Evolutionary conservation across 2,329 filamentous ascomycete species (phyloP).

Genomic region (Rutstroemia sp.): DNA sequence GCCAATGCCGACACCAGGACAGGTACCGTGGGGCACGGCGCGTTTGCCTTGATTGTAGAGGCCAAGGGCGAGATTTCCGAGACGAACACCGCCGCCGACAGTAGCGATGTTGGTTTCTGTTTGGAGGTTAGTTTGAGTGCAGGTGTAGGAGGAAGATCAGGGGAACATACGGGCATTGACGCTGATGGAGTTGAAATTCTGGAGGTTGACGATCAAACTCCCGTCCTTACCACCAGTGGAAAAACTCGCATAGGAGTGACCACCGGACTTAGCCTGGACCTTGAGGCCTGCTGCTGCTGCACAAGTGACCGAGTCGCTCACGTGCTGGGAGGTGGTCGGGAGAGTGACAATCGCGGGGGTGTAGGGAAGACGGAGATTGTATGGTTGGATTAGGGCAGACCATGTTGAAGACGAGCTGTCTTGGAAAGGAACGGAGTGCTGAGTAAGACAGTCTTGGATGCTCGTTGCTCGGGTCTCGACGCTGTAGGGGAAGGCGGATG

Average conservation of each 20-base stretch:
- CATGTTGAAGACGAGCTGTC: conserved; percentile 14
- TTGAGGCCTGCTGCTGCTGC: conserved; percentile 36
- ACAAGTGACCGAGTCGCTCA: conserved; percentile 40
- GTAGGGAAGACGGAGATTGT: conserved; percentile 21
- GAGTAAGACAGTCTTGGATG: conserved; percentile 13
- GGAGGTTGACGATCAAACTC: conserved; percentile 45
- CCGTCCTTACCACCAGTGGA: conserved; percentile 42
- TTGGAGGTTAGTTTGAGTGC: background rate
- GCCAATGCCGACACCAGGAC: conserved; percentile 38
- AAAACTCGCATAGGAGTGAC: conserved; percentile 46
- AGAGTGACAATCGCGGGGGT: conserved; percentile 18
- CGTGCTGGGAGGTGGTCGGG: conserved; percentile 27
- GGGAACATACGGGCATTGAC: conserved; percentile 35
- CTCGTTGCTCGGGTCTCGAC: background rate
- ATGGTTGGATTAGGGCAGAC: conserved; percentile 13
- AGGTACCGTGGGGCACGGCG: conserved; percentile 39
- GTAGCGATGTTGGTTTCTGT: conserved; percentile 16
- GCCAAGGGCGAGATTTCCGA: conserved; percentile 36
- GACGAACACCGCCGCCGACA: conserved; percentile 35
- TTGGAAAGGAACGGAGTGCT: conserved; percentile 10
- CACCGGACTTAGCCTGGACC: conserved; percentile 46
- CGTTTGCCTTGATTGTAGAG: conserved; percentile 31
- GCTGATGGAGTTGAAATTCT: conserved; percentile 43
- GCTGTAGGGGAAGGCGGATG: background rate
- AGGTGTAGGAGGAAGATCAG: background rate